Evolutionary conservation across 441 rosid genomes (phyloP).

Genomic region (Gossypium lobatum): DNA sequence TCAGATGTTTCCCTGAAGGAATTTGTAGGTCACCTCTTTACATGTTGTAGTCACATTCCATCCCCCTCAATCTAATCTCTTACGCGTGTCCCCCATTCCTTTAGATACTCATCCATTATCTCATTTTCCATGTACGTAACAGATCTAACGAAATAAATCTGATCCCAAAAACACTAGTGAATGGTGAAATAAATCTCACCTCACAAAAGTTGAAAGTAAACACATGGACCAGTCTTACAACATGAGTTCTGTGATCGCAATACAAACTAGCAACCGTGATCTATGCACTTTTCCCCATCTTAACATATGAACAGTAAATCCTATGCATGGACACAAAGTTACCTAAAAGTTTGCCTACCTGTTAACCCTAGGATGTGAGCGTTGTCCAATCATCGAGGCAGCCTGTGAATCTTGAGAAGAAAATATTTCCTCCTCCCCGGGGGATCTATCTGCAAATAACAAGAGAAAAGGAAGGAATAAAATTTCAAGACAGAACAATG

Average conservation of each 20-base stretch:
- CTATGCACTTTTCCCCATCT: neutral
- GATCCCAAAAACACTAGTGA: neutral
- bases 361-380: slow-evolving; percentile 40
- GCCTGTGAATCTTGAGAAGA: slow-evolving; percentile 38
- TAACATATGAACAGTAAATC: neutral
- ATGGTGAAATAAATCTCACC: neutral
- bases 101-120: neutral
- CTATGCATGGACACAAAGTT: neutral
- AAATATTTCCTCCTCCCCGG: slow-evolving; percentile 47
- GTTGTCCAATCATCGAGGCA: slow-evolving; percentile 38
- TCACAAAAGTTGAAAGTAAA: neutral
- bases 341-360: slow-evolving; percentile 37
- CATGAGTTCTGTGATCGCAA: neutral
- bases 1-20: neutral
- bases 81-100: neutral
- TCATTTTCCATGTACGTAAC: neutral
- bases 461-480: slow-evolving; percentile 3
- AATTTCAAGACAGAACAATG: neutral
- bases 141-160: neutral
- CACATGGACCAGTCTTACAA: neutral
- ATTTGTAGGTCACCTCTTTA: neutral
- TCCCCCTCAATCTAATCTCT: neutral
- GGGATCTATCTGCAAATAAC: slow-evolving; percentile 45
- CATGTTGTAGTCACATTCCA: neutral
- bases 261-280: neutral